Conservation (phyloP, 768 basidiomycete species). For the Baorangia bicolor region DNA sequence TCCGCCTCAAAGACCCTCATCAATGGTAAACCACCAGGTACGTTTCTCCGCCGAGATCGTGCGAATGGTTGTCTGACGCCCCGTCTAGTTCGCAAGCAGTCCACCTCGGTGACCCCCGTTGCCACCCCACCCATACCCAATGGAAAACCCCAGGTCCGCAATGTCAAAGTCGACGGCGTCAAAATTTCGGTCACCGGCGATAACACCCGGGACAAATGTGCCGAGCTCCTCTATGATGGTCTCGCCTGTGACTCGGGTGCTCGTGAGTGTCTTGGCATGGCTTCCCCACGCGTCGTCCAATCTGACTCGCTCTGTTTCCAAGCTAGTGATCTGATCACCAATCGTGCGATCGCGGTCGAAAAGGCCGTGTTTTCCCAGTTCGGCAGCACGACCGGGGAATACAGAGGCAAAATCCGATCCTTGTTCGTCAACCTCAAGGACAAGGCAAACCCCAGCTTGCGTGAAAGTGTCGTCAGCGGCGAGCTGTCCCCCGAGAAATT, state of each 20-base stretch:
- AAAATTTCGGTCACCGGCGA: constrained; percentile 59
- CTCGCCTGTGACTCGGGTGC: constrained; percentile 83
- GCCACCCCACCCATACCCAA: constrained; percentile 31
- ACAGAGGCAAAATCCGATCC: constrained; percentile 81
- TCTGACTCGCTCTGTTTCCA: constrained; percentile 6
- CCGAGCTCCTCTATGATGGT: constrained; percentile 89
- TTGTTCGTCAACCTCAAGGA: constrained; percentile 94
- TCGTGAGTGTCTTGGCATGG: constrained; percentile 58
- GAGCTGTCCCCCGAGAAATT: constrained; percentile 69
- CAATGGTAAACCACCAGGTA: constrained; percentile 38
- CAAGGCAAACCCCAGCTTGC: constrained; percentile 84
- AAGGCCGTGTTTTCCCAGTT: constrained; percentile 51
- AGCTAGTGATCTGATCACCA: constrained; percentile 71
- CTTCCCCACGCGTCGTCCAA: background rate
- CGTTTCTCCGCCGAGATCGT: constrained; percentile 6
- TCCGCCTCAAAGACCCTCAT: constrained; percentile 11
- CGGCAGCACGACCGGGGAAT: constrained; percentile 45
- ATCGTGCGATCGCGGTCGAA: constrained; percentile 71
- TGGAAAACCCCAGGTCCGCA: constrained; percentile 44
- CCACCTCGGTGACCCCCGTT: constrained; percentile 40
- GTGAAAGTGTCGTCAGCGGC: constrained; percentile 84
- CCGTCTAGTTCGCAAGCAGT: constrained; percentile 31
- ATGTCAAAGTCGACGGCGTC: constrained; percentile 70
- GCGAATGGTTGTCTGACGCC: background rate
- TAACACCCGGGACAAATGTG: constrained; percentile 79